phyloP scores from a whole-genome alignment of 768 basidiomycete species.

The Hericium rajendrae region DNA sequence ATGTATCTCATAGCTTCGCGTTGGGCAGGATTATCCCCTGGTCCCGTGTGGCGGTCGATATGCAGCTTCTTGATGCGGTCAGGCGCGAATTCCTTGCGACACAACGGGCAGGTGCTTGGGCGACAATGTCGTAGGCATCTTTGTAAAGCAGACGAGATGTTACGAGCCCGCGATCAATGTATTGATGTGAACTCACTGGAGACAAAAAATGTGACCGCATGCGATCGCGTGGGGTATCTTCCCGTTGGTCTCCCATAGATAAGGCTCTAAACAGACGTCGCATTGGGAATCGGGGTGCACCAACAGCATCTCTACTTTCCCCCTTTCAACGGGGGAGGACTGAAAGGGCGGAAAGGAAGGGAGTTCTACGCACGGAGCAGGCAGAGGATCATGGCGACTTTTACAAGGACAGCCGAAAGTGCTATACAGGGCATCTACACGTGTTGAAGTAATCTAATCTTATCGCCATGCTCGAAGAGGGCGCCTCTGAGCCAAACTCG shows the following conservation, averaged over 20 bases:
- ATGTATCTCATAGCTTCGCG: constrained; percentile 19
- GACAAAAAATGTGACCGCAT: constrained; percentile 73
- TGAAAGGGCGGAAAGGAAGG: no score
- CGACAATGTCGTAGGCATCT: constrained; percentile 48
- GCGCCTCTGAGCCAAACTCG: no score
- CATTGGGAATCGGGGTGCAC: constrained; percentile 64
- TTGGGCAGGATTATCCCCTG: constrained; percentile 2
- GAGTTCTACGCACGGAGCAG: no score
- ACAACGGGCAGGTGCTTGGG: constrained; percentile 53
- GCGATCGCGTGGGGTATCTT: constrained; percentile 61
- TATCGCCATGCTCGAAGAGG: no score
- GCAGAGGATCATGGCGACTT: no score
- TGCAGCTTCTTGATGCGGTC: constrained; percentile 59
- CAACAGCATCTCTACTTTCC: constrained; percentile 34
- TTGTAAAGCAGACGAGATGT: constrained; percentile 3
- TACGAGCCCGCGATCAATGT: constrained; percentile 1
- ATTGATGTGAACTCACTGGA: constrained; percentile 32
- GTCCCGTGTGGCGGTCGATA: constrained; percentile 30
- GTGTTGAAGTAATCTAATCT: no score
- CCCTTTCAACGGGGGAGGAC: background rate
- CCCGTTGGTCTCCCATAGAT: constrained; percentile 39
- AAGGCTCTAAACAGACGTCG: constrained; percentile 66
- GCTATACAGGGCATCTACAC: no score
- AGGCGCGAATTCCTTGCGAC: constrained; percentile 49
- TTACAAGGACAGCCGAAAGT: no score